Base-by-base conservation (phyloP, 345 rosid species). In the Mallotus nudiflorus region DNA sequence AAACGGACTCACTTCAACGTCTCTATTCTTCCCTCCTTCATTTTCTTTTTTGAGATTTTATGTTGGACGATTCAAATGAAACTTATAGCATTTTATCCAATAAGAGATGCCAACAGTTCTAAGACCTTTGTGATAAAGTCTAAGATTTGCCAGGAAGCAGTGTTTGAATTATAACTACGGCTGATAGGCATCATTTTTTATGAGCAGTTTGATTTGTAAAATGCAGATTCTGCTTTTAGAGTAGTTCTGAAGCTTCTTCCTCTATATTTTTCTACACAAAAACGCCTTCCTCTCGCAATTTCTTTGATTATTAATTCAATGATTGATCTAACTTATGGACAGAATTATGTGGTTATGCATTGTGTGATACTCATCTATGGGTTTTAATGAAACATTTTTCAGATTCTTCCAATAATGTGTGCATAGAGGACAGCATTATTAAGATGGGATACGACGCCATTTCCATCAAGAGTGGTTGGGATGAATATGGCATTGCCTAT, bases 401-500 rank as follows among this genome's bases (percentile, higher is more conserved):
- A 94, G 99, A 94, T 89, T 94, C 99, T 60, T 91, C 99, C 0
- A 88, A 86, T 70, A 81, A 83, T 56, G 84, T 94, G 29, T 94
- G 99, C 81, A 85, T 94, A 6, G 92, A 94, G 80, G 93, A 86
- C 72, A 87, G 93, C 81, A 84, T 71, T 67, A 83, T 94, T 31
- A 75, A 74, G 48, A 86, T 83, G 58, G 98, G 97, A 22, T 81
- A 94, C 49, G 97, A 94, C 54, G 81, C 96, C 0, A 75, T 94
- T 22, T 58, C 95, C 58, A 87, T 94, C 45, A 94, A 94, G 77
- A 91, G 97, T 69, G 98, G 98, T 40, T 94, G 98, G 98, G 98
- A 94, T 35, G 93, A 90, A 70, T 90, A 94, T 35, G 97, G 98
- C 13, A 91, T 91, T 42, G 77, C 87, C 33, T 94, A 85, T 63